Conservation (phyloP, 192 early-diverging fungal genomes). For the Podila horticola region DNA sequence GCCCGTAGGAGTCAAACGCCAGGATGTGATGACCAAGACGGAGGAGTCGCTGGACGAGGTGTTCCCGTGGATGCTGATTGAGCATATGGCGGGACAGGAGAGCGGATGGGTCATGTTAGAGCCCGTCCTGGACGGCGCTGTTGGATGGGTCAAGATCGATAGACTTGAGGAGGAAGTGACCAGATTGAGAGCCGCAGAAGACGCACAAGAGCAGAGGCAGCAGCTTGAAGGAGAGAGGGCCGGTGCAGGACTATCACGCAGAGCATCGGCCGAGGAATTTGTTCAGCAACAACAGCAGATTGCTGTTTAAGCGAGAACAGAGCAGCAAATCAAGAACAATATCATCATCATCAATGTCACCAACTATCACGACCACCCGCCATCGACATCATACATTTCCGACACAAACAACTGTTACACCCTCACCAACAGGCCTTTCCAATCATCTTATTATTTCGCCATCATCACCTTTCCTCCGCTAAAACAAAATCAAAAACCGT, state of each 20-base stretch:
- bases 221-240: not conserved
- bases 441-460: too few species aligned
- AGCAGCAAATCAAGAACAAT: too few species aligned
- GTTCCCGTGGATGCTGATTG: conserved; percentile 51
- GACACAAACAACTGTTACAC: too few species aligned
- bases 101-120: conserved; percentile 48
- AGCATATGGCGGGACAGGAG: conserved; percentile 52
- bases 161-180: conserved; percentile 25
- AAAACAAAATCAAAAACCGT: too few species aligned
- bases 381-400: too few species aligned
- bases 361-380: too few species aligned
- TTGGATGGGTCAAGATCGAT: conserved; percentile 42
- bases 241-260: too few species aligned
- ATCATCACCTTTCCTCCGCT: too few species aligned
- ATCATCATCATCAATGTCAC: not conserved
- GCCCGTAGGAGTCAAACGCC: conserved; percentile 27
- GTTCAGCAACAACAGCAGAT: too few species aligned
- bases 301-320: too few species aligned
- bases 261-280: too few species aligned
- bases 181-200: not conserved
- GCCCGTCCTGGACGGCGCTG: conserved; percentile 41
- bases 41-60: conserved; percentile 46
- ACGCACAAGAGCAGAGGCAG: conserved; percentile 4
- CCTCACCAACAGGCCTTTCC: too few species aligned
- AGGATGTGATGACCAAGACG: conserved; percentile 48